Evolutionary conservation across 805 yeast species (phyloP).

Genomic region (Clavispora asparagi): DNA sequence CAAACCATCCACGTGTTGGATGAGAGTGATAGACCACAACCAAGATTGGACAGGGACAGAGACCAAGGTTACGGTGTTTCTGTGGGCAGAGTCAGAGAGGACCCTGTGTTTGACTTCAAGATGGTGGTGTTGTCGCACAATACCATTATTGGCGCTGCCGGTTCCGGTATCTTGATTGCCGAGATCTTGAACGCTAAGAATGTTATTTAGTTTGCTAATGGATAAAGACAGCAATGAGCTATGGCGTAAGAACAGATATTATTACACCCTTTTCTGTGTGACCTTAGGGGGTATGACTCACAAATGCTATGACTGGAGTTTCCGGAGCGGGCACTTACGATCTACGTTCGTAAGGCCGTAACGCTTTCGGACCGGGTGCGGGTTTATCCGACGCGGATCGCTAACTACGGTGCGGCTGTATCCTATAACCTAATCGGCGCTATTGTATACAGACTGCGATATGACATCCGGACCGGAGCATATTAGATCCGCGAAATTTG

Average conservation of each 20-base stretch:
- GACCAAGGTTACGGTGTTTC: slow-evolving; percentile 91
- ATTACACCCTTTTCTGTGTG: too few species aligned
- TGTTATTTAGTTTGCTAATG: slow-evolving; percentile 42
- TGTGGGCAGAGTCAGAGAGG: slow-evolving; percentile 91
- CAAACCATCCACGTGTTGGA: slow-evolving; percentile 89
- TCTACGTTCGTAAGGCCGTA: too few species aligned
- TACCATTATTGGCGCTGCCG: slow-evolving; percentile 98
- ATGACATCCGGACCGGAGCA: too few species aligned
- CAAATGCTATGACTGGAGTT: too few species aligned
- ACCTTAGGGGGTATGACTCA: too few species aligned
- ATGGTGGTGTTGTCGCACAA: slow-evolving; percentile 98
- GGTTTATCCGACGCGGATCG: too few species aligned
- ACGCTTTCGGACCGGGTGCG: too few species aligned
- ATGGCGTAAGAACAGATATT: too few species aligned
- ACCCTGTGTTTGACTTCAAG: slow-evolving; percentile 88
- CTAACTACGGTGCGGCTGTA: not conserved
- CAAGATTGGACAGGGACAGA: slow-evolving; percentile 93
- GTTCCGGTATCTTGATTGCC: slow-evolving; percentile 94
- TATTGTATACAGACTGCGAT: not conserved
- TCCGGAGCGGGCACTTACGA: too few species aligned
- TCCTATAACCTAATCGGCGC: not conserved
- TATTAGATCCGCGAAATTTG: not conserved
- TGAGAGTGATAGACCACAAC: slow-evolving; percentile 93
- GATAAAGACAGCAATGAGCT: too few species aligned
- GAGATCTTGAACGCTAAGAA: slow-evolving; percentile 79